Base-by-base conservation (phyloP, 768 basidiomycete genomes). In the Exidia glandulosa region DNA sequence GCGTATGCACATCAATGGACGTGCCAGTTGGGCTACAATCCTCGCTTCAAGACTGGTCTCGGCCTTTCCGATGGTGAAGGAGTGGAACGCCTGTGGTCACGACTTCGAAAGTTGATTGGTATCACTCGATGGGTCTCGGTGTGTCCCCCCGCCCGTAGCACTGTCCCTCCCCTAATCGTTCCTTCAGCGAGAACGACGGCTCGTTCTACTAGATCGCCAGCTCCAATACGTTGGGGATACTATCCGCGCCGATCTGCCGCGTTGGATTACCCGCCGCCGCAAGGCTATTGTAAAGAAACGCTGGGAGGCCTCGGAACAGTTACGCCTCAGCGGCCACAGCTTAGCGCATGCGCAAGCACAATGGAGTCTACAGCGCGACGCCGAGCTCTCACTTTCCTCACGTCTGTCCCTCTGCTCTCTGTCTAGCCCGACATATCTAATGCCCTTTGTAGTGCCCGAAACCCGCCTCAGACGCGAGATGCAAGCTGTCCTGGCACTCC, bases 41-140 rank as follows among this genome's bases (percentile, higher is more conserved):
- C 0, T 73, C 74, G 1, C 64, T 75, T 37, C 65, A 67, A 3
- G 73, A 71, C 0, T 47, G 19, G 64, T 66, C 6, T 61, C 59
- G 23, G 74, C 72, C 57, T 68, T 75, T 37, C 68, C 72, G 34
- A 67, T 63, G 2, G 73, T 13, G 25, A 60, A 25, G 57, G 60
- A 25, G 76, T 0, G 52, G 74, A 36, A 77, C 77, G 72, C 71
- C 70, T 0, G 61, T 77, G 0, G 71, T 75, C 0, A 76, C 75
- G 60, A 59, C 68, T 0, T 75, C 76, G 36, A 68, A 75, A 41
- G 59, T 61, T 37, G 48, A 70, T 75, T 10, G 67, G 70, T 16
- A 71, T 1, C n/a, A 66, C 14, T 25, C 67, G 56, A 1, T 3
- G 16, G 4, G 25, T 27, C 13, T 54, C 50, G 16, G 50, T 54